A percentile compares a stretch with the other conserved stretches of the same genome.
These are phyloP conservation scores for Endocarpon pusillum DNA, from an alignment of 495 filamentous ascomycete species.

Conservation along the genomic window DNA sequence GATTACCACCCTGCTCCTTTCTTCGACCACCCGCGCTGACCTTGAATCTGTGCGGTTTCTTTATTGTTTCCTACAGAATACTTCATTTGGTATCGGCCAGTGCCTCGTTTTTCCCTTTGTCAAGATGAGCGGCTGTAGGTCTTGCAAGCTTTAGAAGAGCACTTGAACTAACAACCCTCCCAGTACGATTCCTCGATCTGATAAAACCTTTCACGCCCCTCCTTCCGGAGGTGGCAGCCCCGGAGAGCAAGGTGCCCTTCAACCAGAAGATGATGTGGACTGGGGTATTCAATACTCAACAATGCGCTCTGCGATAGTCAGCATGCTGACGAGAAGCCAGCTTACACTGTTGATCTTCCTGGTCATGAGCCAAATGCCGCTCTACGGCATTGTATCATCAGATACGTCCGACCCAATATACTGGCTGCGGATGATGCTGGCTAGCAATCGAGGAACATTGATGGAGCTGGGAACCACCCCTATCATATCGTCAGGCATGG, in stretches of 20 bases:
- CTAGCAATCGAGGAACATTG: slow-evolving; percentile 93
- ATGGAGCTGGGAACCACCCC: slow-evolving; percentile 99
- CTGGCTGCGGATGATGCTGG: slow-evolving; percentile 99
- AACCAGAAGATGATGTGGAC: slow-evolving; percentile 99
- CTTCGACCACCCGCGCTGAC: too few relatives aligned
- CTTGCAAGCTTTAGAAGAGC: background rate
- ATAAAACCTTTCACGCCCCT: slow-evolving; percentile 99
- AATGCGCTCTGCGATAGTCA: slow-evolving; percentile 7
- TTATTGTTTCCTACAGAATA: too few relatives aligned
- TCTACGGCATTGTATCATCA: slow-evolving; percentile 90
- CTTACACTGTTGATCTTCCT: slow-evolving; percentile 94
- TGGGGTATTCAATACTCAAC: slow-evolving; percentile 37
- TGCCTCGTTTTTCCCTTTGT: too few relatives aligned
- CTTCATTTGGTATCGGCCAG: too few relatives aligned
- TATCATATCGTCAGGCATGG: slow-evolving; percentile 99
- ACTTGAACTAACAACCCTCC: slow-evolving; percentile 5
- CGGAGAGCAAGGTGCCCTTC: slow-evolving; percentile 85
- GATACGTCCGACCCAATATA: slow-evolving; percentile 96
- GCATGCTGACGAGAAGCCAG: slow-evolving; percentile 26
- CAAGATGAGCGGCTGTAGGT: slow-evolving; percentile 44
- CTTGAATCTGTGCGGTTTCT: too few relatives aligned
- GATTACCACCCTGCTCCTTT: too few relatives aligned
- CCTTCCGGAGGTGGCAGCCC: slow-evolving; percentile 95
- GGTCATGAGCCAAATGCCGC: slow-evolving; percentile 99
- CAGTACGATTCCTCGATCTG: slow-evolving; percentile 97